A percentile compares a stretch with the other conserved stretches of the same genome.
Conservation (phyloP, 2,329 filamentous ascomycete species). For the Hirsutella rhossiliensis region DNA sequence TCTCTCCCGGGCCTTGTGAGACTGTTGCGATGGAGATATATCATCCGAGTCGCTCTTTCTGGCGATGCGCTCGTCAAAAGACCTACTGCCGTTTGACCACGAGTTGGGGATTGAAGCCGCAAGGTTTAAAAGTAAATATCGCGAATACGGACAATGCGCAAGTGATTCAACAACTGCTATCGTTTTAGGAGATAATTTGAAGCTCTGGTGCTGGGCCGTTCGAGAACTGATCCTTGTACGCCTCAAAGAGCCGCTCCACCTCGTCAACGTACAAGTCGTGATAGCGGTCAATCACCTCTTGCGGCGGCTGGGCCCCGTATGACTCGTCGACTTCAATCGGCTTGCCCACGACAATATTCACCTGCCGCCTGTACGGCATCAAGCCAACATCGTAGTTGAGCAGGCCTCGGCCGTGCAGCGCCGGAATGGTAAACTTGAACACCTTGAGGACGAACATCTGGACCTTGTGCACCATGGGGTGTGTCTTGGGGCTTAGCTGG, state of each 20-base stretch:
- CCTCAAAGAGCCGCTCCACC: slow-evolving; percentile 59
- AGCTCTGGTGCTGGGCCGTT: slow-evolving; percentile 50
- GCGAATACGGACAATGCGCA: neutral
- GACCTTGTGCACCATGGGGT: slow-evolving; percentile 67
- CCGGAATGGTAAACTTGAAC: slow-evolving; percentile 84
- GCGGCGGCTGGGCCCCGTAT: slow-evolving; percentile 47
- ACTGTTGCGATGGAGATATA: too few relatives aligned
- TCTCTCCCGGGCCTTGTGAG: too few relatives aligned
- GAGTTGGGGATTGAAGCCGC: too few relatives aligned
- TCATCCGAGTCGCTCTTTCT: too few relatives aligned
- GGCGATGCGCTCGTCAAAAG: too few relatives aligned
- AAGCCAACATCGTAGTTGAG: slow-evolving; percentile 97
- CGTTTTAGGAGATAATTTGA: slow-evolving; percentile 41
- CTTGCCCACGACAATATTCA: slow-evolving; percentile 81
- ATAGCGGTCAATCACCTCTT: slow-evolving; percentile 66
- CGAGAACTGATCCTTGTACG: slow-evolving; percentile 68
- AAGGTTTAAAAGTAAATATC: neutral
- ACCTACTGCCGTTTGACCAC: too few relatives aligned
- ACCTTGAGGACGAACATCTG: slow-evolving; percentile 77
- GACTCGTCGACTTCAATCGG: slow-evolving; percentile 60
- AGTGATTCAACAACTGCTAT: neutral
- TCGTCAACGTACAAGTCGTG: slow-evolving; percentile 71
- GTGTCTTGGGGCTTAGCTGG: slow-evolving; percentile 64
- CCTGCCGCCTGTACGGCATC: slow-evolving; percentile 79
- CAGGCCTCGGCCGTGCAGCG: slow-evolving; percentile 81